Percentiles rank a stretch among this genome's conserved stretches.
Evolutionary conservation across 1,284 basidiomycete species (phyloP).

Genomic region (Exsudoporus floridanus): DNA sequence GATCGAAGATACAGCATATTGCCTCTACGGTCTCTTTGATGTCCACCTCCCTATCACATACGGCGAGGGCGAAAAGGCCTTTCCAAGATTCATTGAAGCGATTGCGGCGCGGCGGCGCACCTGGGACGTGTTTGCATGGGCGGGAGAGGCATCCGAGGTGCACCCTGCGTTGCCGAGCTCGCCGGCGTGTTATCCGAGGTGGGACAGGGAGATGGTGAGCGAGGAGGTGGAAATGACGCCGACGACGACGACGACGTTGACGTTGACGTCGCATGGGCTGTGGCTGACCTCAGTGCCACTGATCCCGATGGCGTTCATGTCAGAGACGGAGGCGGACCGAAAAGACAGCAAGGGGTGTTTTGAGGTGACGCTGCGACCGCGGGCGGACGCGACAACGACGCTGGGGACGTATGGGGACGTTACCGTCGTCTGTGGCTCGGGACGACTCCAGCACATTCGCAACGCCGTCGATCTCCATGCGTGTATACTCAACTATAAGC

Average conservation of each 20-base stretch:
- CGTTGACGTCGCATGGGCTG: slow-evolving; percentile 13
- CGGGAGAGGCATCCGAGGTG: slow-evolving; percentile 16
- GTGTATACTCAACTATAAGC: slow-evolving; percentile 28
- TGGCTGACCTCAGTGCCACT: slow-evolving; percentile 25
- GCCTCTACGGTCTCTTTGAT: slow-evolving; percentile 23
- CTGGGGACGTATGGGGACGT: slow-evolving; percentile 15
- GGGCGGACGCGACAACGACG: background rate
- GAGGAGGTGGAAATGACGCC: slow-evolving; percentile 15
- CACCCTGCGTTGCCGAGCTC: slow-evolving; percentile 18
- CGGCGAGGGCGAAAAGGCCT: slow-evolving; percentile 28
- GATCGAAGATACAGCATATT: slow-evolving; percentile 27
- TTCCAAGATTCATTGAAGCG: slow-evolving; percentile 19
- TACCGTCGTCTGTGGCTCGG: slow-evolving; percentile 15
- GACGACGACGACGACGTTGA: slow-evolving; percentile 8
- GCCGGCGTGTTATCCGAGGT: slow-evolving; percentile 23
- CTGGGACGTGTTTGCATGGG: slow-evolving; percentile 29
- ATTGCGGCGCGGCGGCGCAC: slow-evolving; percentile 5
- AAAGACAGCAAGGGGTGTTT: background rate
- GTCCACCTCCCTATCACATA: slow-evolving; percentile 18
- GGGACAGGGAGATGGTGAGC: slow-evolving; percentile 12
- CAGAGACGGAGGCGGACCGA: background rate
- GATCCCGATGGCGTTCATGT: slow-evolving; percentile 18
- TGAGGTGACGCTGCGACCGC: slow-evolving; percentile 13
- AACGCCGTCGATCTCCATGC: slow-evolving; percentile 15
- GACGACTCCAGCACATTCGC: slow-evolving; percentile 16